A percentile compares a stretch with the other conserved stretches of the same genome.
phyloP scores from a whole-genome alignment of 192 early-diverging fungal genomes.

The Coemansia sp. region DNA sequence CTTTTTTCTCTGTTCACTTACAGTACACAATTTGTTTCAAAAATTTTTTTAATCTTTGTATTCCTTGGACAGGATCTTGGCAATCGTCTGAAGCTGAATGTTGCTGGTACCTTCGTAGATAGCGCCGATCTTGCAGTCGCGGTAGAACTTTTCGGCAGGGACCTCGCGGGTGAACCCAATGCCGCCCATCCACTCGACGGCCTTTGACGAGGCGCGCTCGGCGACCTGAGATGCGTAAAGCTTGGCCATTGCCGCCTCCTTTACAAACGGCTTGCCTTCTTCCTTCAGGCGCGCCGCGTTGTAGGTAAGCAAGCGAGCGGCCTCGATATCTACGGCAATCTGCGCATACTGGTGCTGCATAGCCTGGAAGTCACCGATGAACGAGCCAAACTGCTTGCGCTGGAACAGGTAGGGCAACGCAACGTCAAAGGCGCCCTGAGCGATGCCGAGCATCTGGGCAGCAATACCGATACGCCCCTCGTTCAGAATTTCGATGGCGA shows the following conservation, averaged over 20 bases:
- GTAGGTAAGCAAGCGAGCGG: conserved; percentile 93
- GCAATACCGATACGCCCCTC: conserved; percentile 98
- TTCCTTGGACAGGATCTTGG: conserved; percentile 56
- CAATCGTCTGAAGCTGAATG: conserved; percentile 96
- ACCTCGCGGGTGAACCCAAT: conserved; percentile 93
- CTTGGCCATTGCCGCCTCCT: conserved; percentile 99
- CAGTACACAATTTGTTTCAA: background rate
- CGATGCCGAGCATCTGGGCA: conserved; percentile 96
- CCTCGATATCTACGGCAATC: conserved; percentile 92
- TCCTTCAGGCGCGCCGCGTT: conserved; percentile 96
- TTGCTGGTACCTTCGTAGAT: conserved; percentile 96
- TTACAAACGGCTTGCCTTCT: conserved; percentile 84
- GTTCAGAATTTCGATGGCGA: conserved; percentile 96
- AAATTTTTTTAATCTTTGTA: conserved; percentile 23
- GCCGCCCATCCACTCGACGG: conserved; percentile 97
- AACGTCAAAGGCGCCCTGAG: conserved; percentile 89
- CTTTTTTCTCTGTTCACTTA: background rate
- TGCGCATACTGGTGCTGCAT: conserved; percentile 82
- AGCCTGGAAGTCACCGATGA: conserved; percentile 87
- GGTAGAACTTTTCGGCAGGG: conserved; percentile 92
- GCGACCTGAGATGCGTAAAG: conserved; percentile 94
- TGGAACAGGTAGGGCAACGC: conserved; percentile 91
- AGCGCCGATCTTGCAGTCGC: conserved; percentile 96
- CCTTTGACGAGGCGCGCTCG: conserved; percentile 80
- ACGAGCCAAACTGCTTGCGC: conserved; percentile 88